phyloP scores from a whole-genome alignment of 2,329 filamentous ascomycete species.

The Dryadomyces quercivorus region DNA sequence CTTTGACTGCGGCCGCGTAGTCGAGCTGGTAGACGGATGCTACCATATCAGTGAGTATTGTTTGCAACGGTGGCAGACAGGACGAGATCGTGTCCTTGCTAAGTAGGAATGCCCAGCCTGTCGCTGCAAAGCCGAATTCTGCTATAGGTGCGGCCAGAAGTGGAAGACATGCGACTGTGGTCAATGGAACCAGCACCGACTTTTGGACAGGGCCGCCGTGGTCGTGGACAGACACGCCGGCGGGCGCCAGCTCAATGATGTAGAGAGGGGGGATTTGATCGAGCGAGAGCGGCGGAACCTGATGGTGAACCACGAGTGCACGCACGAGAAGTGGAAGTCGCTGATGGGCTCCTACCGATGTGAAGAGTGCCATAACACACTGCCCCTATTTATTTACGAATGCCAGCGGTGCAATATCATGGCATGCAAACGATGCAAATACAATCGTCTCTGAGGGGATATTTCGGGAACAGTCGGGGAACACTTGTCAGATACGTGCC shows the following conservation, averaged over 20 bases:
- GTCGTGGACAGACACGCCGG: slow-evolving; percentile 18
- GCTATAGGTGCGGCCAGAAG: slow-evolving; percentile 29
- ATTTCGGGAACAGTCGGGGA: background rate
- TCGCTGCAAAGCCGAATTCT: slow-evolving; percentile 33
- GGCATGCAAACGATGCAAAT: slow-evolving; percentile 33
- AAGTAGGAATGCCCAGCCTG: slow-evolving; percentile 23
- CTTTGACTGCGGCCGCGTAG: slow-evolving; percentile 27
- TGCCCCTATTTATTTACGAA: slow-evolving; percentile 31
- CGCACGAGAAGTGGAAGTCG: slow-evolving; percentile 23
- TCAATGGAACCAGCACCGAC: slow-evolving; percentile 25
- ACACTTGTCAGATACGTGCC: too few species aligned
- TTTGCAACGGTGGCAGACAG: background rate
- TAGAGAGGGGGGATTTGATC: background rate
- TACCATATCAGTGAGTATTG: slow-evolving; percentile 42
- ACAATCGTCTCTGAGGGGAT: slow-evolving; percentile 18
- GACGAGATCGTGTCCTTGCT: background rate
- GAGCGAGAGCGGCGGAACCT: slow-evolving; percentile 12
- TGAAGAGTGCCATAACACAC: slow-evolving; percentile 27
- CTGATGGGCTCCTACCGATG: slow-evolving; percentile 24
- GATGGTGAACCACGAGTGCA: slow-evolving; percentile 27
- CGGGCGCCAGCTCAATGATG: background rate
- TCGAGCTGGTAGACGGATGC: slow-evolving; percentile 39
- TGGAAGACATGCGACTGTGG: slow-evolving; percentile 29
- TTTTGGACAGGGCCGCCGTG: slow-evolving; percentile 20
- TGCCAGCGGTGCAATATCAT: slow-evolving; percentile 31